Conservation (phyloP, 2,329 filamentous ascomycete genomes). For the Epichloe sp. region DNA sequence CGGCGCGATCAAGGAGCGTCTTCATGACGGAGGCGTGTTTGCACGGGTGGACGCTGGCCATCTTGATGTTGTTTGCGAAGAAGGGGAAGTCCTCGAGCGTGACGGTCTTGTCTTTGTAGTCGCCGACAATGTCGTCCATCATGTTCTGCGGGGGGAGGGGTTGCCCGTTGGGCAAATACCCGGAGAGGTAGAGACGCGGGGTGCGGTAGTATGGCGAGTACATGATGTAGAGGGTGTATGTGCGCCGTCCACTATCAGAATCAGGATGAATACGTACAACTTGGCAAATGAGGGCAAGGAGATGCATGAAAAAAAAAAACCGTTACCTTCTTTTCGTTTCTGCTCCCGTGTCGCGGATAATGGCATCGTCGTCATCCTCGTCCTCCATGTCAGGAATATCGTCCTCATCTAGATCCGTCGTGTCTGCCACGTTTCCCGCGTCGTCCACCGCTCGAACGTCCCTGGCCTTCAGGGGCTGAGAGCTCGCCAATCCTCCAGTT, state of each 20-base stretch:
- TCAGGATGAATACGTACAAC: not conserved
- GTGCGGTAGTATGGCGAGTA: slow-evolving; percentile 96
- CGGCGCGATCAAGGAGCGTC: slow-evolving; percentile 84
- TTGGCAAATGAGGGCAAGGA: not conserved
- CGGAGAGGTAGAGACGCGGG: slow-evolving; percentile 86
- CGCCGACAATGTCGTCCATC: slow-evolving; percentile 94
- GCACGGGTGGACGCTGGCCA: slow-evolving; percentile 93
- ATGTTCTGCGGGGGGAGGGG: slow-evolving; percentile 66
- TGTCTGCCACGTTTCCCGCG: slow-evolving; percentile 70
- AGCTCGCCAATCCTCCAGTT: slow-evolving; percentile 66
- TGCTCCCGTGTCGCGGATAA: slow-evolving; percentile 62
- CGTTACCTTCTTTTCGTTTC: slow-evolving; percentile 34
- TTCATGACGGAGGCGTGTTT: slow-evolving; percentile 98
- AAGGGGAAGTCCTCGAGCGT: slow-evolving; percentile 96
- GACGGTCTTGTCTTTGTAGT: slow-evolving; percentile 97
- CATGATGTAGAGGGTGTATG: slow-evolving; percentile 97
- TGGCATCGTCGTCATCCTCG: slow-evolving; percentile 92
- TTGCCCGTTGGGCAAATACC: slow-evolving; percentile 67
- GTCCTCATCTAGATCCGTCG: slow-evolving; percentile 54
- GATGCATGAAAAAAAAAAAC: not conserved
- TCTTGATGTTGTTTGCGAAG: slow-evolving; percentile 83
- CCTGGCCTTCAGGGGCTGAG: slow-evolving; percentile 60
- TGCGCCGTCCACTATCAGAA: slow-evolving; percentile 60
- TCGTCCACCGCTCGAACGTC: slow-evolving; percentile 86
- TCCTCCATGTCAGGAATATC: slow-evolving; percentile 99